These are phyloP conservation scores for Penicillium polonicum DNA, from an alignment of 2,329 filamentous ascomycete genomes.

Conservation along the genomic window DNA sequence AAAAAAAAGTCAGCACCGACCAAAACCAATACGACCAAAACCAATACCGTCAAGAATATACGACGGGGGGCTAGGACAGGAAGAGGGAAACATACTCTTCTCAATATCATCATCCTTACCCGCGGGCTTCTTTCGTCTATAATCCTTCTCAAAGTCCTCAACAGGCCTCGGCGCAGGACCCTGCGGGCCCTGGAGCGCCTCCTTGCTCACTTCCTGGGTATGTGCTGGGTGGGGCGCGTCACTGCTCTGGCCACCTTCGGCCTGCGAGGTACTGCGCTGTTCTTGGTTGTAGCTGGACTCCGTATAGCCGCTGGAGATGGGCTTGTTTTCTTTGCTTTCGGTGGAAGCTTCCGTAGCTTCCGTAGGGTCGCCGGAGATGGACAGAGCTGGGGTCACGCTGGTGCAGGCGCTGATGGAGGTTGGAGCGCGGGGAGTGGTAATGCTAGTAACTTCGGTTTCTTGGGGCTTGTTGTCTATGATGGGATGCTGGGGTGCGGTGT, in stretches of 20 bases:
- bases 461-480: slow-evolving; percentile 8
- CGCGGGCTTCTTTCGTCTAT: slow-evolving; percentile 19
- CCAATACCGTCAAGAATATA: not conserved
- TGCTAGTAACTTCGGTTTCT: not conserved
- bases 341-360: not conserved
- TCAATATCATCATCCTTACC: not conserved
- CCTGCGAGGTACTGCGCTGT: slow-evolving; percentile 16
- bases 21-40: not conserved
- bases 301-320: not conserved
- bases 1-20: not conserved
- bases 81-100: not conserved
- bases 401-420: not conserved
- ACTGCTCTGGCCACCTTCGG: slow-evolving; percentile 4
- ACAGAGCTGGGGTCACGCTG: not conserved
- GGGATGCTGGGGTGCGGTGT: slow-evolving; percentile 24
- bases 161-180: slow-evolving; percentile 24
- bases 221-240: not conserved
- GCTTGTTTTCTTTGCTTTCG: not conserved
- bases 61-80: too few relatives aligned
- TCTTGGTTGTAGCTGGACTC: slow-evolving; percentile 6
- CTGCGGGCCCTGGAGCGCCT: slow-evolving; percentile 33
- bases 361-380: not conserved
- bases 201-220: slow-evolving; percentile 24
- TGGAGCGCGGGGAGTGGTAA: not conserved
- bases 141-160: slow-evolving; percentile 32